Evolutionary conservation across 2,329 filamentous ascomycete species (phyloP).

Genomic region (Achaetomium macrosporum): DNA sequence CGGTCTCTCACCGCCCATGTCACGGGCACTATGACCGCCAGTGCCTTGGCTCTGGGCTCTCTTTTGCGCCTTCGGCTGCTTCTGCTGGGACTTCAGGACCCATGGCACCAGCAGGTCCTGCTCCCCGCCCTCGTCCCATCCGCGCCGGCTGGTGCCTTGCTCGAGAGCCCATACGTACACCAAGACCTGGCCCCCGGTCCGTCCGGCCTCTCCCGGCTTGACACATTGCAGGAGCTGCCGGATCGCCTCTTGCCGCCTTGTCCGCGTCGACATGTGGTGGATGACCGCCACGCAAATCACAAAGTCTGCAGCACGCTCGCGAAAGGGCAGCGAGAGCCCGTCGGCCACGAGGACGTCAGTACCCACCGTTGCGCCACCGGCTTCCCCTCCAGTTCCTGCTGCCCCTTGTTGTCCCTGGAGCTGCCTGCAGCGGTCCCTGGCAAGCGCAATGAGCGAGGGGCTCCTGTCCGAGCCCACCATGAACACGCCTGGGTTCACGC

Average conservation of each 20-base stretch:
- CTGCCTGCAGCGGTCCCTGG: slow-evolving; percentile 31
- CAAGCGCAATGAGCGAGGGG: slow-evolving; percentile 48
- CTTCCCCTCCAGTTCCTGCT: slow-evolving; percentile 17
- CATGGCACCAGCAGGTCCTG: slow-evolving; percentile 96
- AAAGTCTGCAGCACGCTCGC: slow-evolving; percentile 59
- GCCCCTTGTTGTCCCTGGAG: slow-evolving; percentile 13
- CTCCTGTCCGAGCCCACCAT: slow-evolving; percentile 83
- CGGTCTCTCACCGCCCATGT: slow-evolving; percentile 16
- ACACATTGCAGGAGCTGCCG: slow-evolving; percentile 64
- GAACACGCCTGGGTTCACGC: slow-evolving; percentile 69
- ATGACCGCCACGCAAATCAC: slow-evolving; percentile 91
- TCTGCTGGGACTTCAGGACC: slow-evolving; percentile 55
- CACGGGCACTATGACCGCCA: slow-evolving; percentile 4
- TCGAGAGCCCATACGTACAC: slow-evolving; percentile 96
- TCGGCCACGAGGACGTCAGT: slow-evolving; percentile 75
- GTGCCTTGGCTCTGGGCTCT: slow-evolving; percentile 4
- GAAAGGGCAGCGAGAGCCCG: slow-evolving; percentile 76
- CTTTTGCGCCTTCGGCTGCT: slow-evolving; percentile 28
- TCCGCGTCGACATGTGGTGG: slow-evolving; percentile 80
- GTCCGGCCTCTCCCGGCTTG: slow-evolving; percentile 24
- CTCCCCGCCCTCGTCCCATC: slow-evolving; percentile 76
- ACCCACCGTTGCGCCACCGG: slow-evolving; percentile 24
- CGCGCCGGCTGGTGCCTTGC: slow-evolving; percentile 77
- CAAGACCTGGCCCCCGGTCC: slow-evolving; percentile 56
- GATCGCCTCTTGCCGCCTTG: slow-evolving; percentile 67